Percentiles rank a stretch among this genome's conserved stretches.
These are phyloP conservation scores for Dioszegia hungarica DNA, from an alignment of 768 basidiomycete species.

Conservation along the genomic window DNA sequence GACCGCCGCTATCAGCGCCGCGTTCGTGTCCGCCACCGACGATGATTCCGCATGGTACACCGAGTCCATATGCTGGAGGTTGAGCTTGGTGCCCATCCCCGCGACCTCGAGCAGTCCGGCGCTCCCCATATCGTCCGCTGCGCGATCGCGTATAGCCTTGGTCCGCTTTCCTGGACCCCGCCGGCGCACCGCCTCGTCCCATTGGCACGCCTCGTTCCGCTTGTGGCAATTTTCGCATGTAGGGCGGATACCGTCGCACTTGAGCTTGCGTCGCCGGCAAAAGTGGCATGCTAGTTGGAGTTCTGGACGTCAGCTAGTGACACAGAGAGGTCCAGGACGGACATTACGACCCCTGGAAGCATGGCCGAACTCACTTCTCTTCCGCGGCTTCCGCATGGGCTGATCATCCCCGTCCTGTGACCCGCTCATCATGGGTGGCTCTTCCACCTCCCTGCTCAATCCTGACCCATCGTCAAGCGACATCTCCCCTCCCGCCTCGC, in stretches of 20 bases:
- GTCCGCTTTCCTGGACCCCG: constrained; percentile 50
- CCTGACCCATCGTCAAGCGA: background rate
- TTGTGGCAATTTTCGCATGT: constrained; percentile 47
- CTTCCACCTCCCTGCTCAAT: background rate
- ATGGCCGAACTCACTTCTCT: constrained; percentile 1
- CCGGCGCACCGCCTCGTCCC: constrained; percentile 46
- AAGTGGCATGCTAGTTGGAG: constrained; percentile 48
- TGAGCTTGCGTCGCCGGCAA: constrained; percentile 49
- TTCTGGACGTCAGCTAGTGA: constrained; percentile 5
- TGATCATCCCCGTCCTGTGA: background rate
- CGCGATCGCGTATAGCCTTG: constrained; percentile 36
- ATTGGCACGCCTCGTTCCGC: constrained; percentile 42
- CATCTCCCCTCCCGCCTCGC: background rate
- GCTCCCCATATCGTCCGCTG: constrained; percentile 28
- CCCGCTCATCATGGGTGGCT: background rate
- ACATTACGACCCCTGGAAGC: background rate
- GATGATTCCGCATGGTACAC: background rate
- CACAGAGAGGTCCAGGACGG: background rate
- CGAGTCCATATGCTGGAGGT: background rate
- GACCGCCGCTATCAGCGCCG: constrained; percentile 5
- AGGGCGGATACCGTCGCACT: constrained; percentile 47
- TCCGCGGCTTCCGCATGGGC: background rate
- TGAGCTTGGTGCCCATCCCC: background rate
- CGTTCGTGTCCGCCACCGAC: constrained; percentile 7
- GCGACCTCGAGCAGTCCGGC: constrained; percentile 19